These are phyloP conservation scores for Arachnomyces sp. DNA, from an alignment of 2,329 filamentous ascomycete species.

Conservation along the genomic window DNA sequence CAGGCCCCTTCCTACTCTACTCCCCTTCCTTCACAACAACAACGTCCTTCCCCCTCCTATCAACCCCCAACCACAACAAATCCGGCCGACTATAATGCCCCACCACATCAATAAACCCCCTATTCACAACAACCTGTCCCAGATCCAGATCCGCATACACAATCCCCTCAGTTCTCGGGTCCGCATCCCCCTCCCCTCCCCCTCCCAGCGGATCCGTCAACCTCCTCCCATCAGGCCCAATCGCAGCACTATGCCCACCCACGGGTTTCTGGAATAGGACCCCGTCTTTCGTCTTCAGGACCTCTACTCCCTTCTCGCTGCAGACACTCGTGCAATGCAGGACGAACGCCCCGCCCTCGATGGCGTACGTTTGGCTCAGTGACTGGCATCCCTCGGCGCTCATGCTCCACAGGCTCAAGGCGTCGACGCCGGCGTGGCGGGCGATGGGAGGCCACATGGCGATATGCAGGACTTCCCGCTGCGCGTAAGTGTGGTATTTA, in stretches of 20 bases:
- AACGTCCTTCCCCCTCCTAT: slow-evolving; percentile 8
- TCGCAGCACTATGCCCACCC: slow-evolving; percentile 40
- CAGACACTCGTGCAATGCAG: slow-evolving; percentile 45
- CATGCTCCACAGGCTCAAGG: slow-evolving; percentile 24
- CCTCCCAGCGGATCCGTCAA: slow-evolving; percentile 32
- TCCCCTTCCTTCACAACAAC: background rate
- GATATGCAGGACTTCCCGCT: slow-evolving; percentile 42
- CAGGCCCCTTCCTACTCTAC: slow-evolving; percentile 12
- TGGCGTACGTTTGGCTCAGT: slow-evolving; percentile 47
- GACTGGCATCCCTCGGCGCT: slow-evolving; percentile 30
- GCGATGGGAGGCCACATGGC: slow-evolving; percentile 39
- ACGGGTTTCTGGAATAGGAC: slow-evolving; percentile 33
- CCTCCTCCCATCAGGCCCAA: slow-evolving; percentile 44
- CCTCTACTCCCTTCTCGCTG: slow-evolving; percentile 35
- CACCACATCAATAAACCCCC: slow-evolving; percentile 37
- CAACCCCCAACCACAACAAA: slow-evolving; percentile 40
- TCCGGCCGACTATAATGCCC: slow-evolving; percentile 47
- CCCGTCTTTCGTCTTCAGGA: slow-evolving; percentile 35
- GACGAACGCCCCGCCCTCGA: slow-evolving; percentile 49
- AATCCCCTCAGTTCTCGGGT: slow-evolving; percentile 36
- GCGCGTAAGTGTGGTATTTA: slow-evolving; percentile 39
- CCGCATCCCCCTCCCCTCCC: too few relatives aligned
- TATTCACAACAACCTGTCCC: slow-evolving; percentile 32
- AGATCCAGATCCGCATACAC: slow-evolving; percentile 44
- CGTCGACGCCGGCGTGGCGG: slow-evolving; percentile 11